phyloP scores from a whole-genome alignment of 345 rosid genomes.

The Gossypium turneri region DNA sequence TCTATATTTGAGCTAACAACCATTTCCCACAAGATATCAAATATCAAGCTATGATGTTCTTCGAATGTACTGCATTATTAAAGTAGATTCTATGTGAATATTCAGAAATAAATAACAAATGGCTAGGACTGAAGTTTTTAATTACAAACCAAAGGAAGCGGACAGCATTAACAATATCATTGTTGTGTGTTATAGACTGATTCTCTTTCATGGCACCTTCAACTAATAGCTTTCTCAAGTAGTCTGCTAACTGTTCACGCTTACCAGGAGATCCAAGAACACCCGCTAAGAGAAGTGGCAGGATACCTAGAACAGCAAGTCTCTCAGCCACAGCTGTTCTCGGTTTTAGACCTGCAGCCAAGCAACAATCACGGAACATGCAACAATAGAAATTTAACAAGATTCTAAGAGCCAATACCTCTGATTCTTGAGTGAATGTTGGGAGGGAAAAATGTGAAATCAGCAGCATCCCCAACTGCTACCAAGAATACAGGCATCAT shows the following conservation, averaged over 20 bases:
- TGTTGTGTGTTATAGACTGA: slow-evolving; percentile 41
- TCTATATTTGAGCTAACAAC: slow-evolving; percentile 75
- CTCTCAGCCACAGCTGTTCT: slow-evolving; percentile 70
- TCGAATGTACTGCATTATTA: slow-evolving; percentile 65
- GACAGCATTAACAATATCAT: slow-evolving; percentile 69
- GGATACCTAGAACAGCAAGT: slow-evolving; percentile 69
- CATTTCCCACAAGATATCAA: slow-evolving; percentile 93
- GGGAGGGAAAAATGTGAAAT: slow-evolving; percentile 62
- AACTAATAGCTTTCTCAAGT: slow-evolving; percentile 73
- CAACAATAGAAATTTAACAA: slow-evolving; percentile 4
- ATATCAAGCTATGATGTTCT: slow-evolving; percentile 76
- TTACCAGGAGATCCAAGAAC: slow-evolving; percentile 85
- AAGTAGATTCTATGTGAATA: slow-evolving; percentile 23
- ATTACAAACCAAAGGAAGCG: slow-evolving; percentile 87
- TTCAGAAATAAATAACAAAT: slow-evolving; percentile 13
- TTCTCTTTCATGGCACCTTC: slow-evolving; percentile 51
- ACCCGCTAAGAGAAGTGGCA: slow-evolving; percentile 90
- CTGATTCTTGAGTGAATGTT: slow-evolving; percentile 54
- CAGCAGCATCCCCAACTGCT: slow-evolving; percentile 80
- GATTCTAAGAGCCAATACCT: slow-evolving; percentile 37
- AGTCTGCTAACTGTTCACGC: slow-evolving; percentile 57
- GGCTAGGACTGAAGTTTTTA: slow-evolving; percentile 7
- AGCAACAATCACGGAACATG: slow-evolving; percentile 22
- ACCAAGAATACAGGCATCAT: slow-evolving; percentile 83
- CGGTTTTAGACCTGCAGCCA: slow-evolving; percentile 73